These are phyloP conservation scores for Solanum chacoense DNA, from an alignment of 305 asterid genomes.

Conservation along the genomic window DNA sequence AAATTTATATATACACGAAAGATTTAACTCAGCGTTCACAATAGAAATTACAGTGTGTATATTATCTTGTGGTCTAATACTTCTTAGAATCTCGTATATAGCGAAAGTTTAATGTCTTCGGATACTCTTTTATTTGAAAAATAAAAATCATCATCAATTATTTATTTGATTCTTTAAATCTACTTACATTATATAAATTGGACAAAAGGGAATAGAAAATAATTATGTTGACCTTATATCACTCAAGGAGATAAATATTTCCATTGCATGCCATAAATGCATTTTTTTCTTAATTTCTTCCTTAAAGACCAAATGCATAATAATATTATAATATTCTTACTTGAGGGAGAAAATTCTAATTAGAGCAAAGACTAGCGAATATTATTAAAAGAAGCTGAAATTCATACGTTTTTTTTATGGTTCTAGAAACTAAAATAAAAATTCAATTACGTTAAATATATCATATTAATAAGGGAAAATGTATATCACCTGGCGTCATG, in stretches of 20 bases:
- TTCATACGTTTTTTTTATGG: neutral
- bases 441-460: neutral
- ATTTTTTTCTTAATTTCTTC: neutral
- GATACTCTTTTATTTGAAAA: neutral
- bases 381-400: neutral
- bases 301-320: neutral
- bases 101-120: rapidly evolving
- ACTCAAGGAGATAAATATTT: neutral
- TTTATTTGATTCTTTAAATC: neutral
- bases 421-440: neutral
- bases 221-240: neutral
- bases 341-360: neutral
- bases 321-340: neutral
- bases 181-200: neutral
- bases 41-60: neutral
- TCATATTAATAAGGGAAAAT: neutral
- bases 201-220: neutral
- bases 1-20: too few species aligned
- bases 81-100: neutral
- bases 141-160: neutral
- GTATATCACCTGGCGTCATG: neutral
- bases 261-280: neutral
- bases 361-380: neutral
- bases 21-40: neutral
- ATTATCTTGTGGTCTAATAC: neutral